Percentiles rank a stretch among this genome's conserved stretches.
phyloP scores from a whole-genome alignment of 1,284 basidiomycete species.

The Sanguinoderma infundibulare region DNA sequence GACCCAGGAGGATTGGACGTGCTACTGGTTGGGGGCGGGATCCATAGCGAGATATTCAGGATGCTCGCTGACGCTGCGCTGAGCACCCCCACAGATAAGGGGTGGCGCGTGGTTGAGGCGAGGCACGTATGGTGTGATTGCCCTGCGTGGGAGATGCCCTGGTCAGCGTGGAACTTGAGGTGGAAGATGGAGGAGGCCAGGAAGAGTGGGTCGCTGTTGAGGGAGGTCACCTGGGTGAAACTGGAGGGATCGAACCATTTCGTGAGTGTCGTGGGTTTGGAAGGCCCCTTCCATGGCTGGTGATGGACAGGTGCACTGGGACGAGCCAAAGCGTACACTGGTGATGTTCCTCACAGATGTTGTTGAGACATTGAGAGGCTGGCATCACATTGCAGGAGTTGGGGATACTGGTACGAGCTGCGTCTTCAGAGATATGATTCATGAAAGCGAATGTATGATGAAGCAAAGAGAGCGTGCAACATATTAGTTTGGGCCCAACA shows the following conservation, averaged over 20 bases:
- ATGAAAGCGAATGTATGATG: no score
- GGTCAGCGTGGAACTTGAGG: constrained; percentile 6
- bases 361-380: background rate
- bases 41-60: constrained; percentile 18
- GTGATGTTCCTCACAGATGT: constrained; percentile 5
- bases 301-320: constrained; percentile 28
- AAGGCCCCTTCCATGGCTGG: no score
- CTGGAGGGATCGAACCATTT: constrained; percentile 26
- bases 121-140: constrained; percentile 15
- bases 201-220: background rate
- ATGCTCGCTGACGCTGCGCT: constrained; percentile 17
- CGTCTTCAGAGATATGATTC: no score
- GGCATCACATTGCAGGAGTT: no score
- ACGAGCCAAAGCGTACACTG: constrained; percentile 25
- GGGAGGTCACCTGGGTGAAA: constrained; percentile 8
- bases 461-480: no score
- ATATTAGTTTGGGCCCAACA: no score
- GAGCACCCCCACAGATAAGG: background rate
- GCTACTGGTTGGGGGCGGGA: constrained; percentile 14
- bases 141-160: constrained; percentile 21
- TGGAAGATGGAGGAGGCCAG: constrained; percentile 1
- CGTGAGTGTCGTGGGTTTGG: constrained; percentile 11
- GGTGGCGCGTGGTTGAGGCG: constrained; percentile 9
- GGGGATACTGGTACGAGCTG: no score
- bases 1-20: constrained; percentile 26